Evolutionary conservation across 108 stramenopile genomes (phyloP), one percentile per base, ranked within the genome.

Genomic region (Mediolabrus comicus): DNA sequence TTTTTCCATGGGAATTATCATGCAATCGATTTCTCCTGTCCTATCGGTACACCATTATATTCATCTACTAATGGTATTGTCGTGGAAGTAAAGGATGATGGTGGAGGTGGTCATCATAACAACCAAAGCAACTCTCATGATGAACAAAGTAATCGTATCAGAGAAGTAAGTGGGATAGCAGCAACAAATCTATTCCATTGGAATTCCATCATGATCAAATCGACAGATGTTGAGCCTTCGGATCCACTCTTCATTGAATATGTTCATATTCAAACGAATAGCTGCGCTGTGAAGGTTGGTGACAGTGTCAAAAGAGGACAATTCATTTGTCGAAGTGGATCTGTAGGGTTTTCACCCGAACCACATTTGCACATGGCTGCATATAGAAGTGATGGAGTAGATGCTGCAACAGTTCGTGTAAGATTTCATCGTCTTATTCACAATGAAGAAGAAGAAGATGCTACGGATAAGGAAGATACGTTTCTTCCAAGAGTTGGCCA

Each of bases 21-120:
- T 67, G 92, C 95, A 3, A 79, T 95, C 28, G 95, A 95, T 56
- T 91, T 95, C 71, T 76, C 79, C 34, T 95, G 95, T 80, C 86
- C 86, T 7, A 72, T 88, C 16, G 95, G 95, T 2, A 95, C 95
- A 25, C 82, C 80, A 22, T 65, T 92, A 8, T 70, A 92, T 39
- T 90, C 95, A 7, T 86, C 91, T 1, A 85, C 60, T 2, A 72
- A 86, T 54, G 95, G 90, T 4, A 39, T 64, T 35, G 86, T 95
- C 3, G 74, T 90, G 12, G 80, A 87, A 58, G 81, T 85, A 22
- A 61, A 77, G 3, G 82, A 92, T 62, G 28, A 36, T 26, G 61
- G 33, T n/a, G 53, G 53, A 33, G 31, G 49, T 8, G 53, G 28
- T 29, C 34, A 32, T 7, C 16, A 57, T 0, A 16, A 33, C 19